These are phyloP conservation scores for Dictyophora rubrovolvata DNA, from an alignment of 768 basidiomycete species.

Conservation along the genomic window DNA sequence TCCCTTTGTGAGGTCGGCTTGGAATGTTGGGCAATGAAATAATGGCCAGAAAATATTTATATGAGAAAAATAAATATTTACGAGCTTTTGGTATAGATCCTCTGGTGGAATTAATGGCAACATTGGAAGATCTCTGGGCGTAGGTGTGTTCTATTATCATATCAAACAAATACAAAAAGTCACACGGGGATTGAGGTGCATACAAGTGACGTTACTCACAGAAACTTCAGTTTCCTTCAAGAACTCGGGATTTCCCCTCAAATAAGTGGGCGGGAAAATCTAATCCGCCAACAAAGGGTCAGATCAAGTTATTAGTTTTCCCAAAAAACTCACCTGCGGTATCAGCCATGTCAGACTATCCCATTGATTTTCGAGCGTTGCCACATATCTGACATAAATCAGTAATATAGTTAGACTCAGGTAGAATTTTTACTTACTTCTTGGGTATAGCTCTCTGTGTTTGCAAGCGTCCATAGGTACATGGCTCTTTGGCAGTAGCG, in stretches of 20 bases:
- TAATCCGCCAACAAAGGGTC: not conserved
- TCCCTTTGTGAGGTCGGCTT: not conserved
- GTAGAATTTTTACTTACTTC: not conserved
- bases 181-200: not conserved
- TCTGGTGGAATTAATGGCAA: conserved; percentile 4
- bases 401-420: not conserved
- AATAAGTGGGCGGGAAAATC: not conserved
- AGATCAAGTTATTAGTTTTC: not conserved
- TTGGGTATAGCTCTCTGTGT: not conserved
- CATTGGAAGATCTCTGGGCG: not conserved
- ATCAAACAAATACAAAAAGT: not conserved
- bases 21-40: conserved; percentile 4
- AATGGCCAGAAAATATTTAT: conserved; percentile 7
- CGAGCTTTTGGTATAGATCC: not conserved
- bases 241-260: not conserved
- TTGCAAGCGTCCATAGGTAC: conserved; percentile 1
- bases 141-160: not conserved
- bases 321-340: not conserved
- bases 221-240: not conserved
- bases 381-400: not conserved
- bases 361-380: not conserved
- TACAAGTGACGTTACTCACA: not conserved
- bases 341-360: not conserved
- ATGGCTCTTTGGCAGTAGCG: not conserved
- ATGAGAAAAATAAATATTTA: conserved; percentile 3